Evolutionary conservation across 441 rosid genomes (phyloP), one percentile per base, ranked within the genome.

Genomic region (Mallotus repandus): DNA sequence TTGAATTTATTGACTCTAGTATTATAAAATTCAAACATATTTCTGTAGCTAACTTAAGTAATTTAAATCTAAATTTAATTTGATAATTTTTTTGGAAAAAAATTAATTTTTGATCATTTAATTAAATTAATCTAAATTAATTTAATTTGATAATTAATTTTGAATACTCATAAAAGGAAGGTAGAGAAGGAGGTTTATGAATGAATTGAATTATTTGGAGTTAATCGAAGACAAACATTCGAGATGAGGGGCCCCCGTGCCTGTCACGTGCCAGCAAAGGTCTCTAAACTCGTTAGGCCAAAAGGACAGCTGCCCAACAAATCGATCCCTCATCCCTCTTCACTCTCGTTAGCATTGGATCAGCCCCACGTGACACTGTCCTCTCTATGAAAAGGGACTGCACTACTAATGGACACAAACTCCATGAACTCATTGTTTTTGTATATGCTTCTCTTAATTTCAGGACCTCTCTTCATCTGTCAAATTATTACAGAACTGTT

Each of bases 151-250:
- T 35, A 35, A 35, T 35, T 35, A 35, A 35, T 35, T 35, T 5
- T 35, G 41, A 35, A 5, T 35, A 35, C 41, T 35, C 5, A 35
- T 35, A 35, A 35, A 35, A 35, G 29, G 0, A n/a, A 54, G 7
- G 11, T 22, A 29, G 25, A 13, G 50, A 53, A 7, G 35, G 3
- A 9, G 57, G 52, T 45, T 3, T 32, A 45, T 45, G 5, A 7
- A 45, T n/a, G n/a, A n/a, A n/a, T n/a, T 18, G 69, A 78, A 25
- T 74, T 14, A 61, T 68, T 71, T 62, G 78, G 74, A 78, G 70
- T 41, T 7, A 70, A 55, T 63, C 29, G 70, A 70, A 77, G 83
- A 70, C 84, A 82, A 77, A 80, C 89, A 80, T 83, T 83, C 87
- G 78, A 67, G 76, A 52, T 61, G 73, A 80, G 77, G 82, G 72